These are phyloP conservation scores for Trametes cinnabarina DNA, from an alignment of 768 basidiomycete species.

Conservation along the genomic window DNA sequence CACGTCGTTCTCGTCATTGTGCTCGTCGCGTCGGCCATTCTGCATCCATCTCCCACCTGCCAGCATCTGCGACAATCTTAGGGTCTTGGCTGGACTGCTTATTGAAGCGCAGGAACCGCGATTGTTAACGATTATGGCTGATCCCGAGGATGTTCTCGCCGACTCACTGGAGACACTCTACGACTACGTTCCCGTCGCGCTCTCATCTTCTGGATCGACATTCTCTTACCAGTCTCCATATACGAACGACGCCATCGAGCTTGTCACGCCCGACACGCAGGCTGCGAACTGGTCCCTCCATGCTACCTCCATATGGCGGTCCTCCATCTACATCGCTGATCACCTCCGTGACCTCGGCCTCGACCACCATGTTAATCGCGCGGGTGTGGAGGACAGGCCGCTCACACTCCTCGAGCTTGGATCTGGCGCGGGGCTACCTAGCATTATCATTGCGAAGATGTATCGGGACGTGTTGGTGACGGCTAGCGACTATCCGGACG, in stretches of 20 bases:
- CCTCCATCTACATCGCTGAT: conserved; percentile 66
- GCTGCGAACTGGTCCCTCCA: conserved; percentile 73
- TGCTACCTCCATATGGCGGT: conserved; percentile 73
- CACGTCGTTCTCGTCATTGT: neutral
- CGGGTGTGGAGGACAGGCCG: neutral
- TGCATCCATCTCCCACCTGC: neutral
- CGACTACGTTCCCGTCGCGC: conserved; percentile 56
- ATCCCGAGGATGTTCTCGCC: conserved; percentile 69
- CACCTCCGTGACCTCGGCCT: conserved; percentile 51
- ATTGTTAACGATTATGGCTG: no score
- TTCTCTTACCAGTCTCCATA: conserved; percentile 44
- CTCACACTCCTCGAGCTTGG: conserved; percentile 65
- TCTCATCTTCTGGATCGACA: conserved; percentile 52
- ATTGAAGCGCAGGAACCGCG: no score
- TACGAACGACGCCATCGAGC: conserved; percentile 33
- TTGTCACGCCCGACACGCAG: conserved; percentile 63
- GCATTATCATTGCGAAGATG: conserved; percentile 60
- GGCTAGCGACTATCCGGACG: conserved; percentile 73
- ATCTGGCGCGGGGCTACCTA: conserved; percentile 71
- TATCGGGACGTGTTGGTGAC: conserved; percentile 43
- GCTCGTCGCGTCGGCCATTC: neutral
- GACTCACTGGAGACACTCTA: conserved; percentile 63
- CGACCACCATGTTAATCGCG: conserved; percentile 25
- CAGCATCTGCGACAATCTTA: no score
- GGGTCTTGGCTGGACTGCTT: no score